Base-by-base conservation (phyloP, 768 basidiomycete species). In the Thelephora ganbajun region DNA sequence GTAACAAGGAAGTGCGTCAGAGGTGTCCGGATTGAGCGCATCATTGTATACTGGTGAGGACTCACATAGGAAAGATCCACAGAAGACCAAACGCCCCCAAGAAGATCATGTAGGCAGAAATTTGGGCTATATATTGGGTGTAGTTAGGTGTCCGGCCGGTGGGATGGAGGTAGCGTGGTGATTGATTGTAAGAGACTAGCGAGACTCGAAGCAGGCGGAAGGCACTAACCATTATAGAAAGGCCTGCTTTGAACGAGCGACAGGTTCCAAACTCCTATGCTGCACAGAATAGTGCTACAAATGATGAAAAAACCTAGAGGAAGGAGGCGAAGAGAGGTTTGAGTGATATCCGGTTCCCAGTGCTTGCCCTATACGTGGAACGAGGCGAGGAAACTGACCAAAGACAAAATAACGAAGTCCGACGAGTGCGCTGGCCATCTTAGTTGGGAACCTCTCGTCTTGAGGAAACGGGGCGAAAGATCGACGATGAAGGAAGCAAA, bases 261-360 rank as follows among this genome's bases (percentile, higher is more conserved):
- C 39, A 73, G 58, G 61, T 84, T 82, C 83, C 82, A 84, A 16
- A 79, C 77, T 48, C 81, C 76, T 26, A 77, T 69, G 54, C 75
- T 78, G 51, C 76, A 73, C 48, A 76, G 68, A 54, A 82, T 66
- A 43, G 80, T 78, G 65, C 74, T 81, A 61, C 73, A 84, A 52
- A 76, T 59, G 53, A 78, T 69, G 60, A 81, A 79, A 42, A 76
- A 51, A 56, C 65, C 83, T 86, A 51, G 11, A 16, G 26, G 36
- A 46, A 37, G 14, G 2, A 43, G 18, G 33, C 45, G 53, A 43
- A 48, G 55, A 16, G 33, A 33, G 46, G 16, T 11, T 47, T 33
- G 20, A 20, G 5, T 23, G n/a, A n/a, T n/a, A n/a, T n/a, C n/a
- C n/a, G n/a, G n/a, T n/a, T n/a, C n/a, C n/a, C n/a, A n/a, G n/a